Conservation (phyloP, 2,329 filamentous ascomycete genomes). For the Cercospora janseana region DNA sequence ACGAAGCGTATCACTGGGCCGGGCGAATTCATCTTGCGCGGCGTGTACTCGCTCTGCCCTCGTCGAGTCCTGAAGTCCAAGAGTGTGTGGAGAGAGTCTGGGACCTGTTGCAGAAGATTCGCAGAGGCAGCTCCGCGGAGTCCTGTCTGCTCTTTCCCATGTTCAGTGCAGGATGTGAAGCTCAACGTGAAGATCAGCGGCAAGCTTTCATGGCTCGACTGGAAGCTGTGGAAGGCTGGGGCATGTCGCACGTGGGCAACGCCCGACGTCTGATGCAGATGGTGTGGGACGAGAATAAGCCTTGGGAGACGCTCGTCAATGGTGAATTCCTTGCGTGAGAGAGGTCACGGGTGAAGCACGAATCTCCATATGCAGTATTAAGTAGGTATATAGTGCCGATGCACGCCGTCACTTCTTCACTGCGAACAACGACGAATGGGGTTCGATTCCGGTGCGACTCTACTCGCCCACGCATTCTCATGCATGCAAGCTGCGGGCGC, state of each 20-base stretch:
- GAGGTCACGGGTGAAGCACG: too few species aligned
- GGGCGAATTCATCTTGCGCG: slow-evolving; percentile 73
- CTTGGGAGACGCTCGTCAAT: slow-evolving; percentile 66
- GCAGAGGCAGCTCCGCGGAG: slow-evolving; percentile 67
- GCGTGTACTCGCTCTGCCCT: slow-evolving; percentile 64
- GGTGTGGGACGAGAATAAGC: slow-evolving; percentile 65
- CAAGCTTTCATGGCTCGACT: slow-evolving; percentile 64
- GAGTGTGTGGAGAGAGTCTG: slow-evolving; percentile 63
- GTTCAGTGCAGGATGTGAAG: too few species aligned
- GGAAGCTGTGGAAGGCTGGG: slow-evolving; percentile 66
- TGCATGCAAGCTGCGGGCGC: too few species aligned
- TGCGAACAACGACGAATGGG: too few species aligned
- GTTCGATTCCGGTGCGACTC: too few species aligned
- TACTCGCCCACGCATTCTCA: too few species aligned
- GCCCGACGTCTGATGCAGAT: slow-evolving; percentile 65
- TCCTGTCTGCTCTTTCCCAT: too few species aligned
- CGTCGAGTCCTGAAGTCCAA: slow-evolving; percentile 60
- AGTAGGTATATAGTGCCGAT: too few species aligned
- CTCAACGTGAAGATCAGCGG: slow-evolving; percentile 55
- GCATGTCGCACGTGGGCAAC: slow-evolving; percentile 68
- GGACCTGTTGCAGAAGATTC: slow-evolving; percentile 59
- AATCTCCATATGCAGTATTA: too few species aligned
- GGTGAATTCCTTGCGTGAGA: slow-evolving; percentile 68
- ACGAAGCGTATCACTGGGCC: slow-evolving; percentile 77
- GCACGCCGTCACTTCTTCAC: too few species aligned